phyloP scores from a whole-genome alignment of 202 grass and related monocot genomes.

The Carex arenaria region DNA sequence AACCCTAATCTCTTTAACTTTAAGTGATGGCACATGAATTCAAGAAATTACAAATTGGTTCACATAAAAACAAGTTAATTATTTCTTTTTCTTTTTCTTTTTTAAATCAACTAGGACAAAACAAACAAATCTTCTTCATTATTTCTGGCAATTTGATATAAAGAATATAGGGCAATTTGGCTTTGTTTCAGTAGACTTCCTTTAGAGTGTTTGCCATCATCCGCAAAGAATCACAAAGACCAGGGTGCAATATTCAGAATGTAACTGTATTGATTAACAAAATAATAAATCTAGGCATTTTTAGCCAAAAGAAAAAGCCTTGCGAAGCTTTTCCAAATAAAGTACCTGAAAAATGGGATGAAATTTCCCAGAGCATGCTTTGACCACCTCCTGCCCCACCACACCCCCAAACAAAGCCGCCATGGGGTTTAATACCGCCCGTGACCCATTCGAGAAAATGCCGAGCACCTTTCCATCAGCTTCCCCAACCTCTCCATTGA shows the following conservation, averaged over 20 bases:
- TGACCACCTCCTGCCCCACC: constrained; percentile 85
- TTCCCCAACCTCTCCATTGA: constrained; percentile 72
- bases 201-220: not conserved
- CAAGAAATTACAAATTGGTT: not conserved
- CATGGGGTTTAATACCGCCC: constrained; percentile 85
- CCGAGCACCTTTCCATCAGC: constrained; percentile 70
- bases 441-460: constrained; percentile 73
- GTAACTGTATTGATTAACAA: not conserved
- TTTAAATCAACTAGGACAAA: not conserved
- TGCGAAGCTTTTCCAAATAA: not conserved
- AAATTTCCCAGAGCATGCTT: constrained; percentile 92
- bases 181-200: not conserved
- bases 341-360: constrained; percentile 81
- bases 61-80: not conserved
- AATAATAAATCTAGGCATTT: not conserved
- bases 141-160: not conserved
- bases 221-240: not conserved
- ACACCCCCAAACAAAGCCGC: constrained; percentile 89
- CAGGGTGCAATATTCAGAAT: not conserved
- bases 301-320: not conserved
- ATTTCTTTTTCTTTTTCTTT: not conserved
- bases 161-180: not conserved
- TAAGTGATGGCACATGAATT: not conserved
- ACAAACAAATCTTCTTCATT: not conserved
- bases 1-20: not conserved